phyloP scores from a whole-genome alignment of 345 rosid species.

The Heritiera fomes region DNA sequence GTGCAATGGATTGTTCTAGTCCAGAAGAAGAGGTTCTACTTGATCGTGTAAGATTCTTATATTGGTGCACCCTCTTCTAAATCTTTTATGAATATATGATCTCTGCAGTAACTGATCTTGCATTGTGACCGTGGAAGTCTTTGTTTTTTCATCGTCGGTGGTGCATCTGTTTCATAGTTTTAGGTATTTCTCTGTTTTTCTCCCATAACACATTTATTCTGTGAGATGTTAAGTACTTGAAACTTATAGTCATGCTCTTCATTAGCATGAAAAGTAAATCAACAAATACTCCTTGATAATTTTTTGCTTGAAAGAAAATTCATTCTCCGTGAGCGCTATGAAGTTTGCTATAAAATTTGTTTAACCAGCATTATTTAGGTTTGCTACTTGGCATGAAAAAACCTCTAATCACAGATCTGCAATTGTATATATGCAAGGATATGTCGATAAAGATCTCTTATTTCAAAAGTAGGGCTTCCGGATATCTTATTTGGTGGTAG shows the following conservation, averaged over 20 bases:
- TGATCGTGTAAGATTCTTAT: conserved; percentile 69
- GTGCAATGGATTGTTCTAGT: conserved; percentile 78
- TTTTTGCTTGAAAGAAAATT: background rate
- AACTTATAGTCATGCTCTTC: background rate
- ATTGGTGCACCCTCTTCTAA: background rate
- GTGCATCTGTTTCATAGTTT: background rate
- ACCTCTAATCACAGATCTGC: background rate
- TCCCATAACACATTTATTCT: too few relatives aligned
- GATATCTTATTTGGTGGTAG: background rate
- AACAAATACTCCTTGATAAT: background rate
- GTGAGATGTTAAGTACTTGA: background rate
- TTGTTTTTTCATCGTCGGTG: background rate
- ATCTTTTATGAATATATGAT: background rate
- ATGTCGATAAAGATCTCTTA: background rate
- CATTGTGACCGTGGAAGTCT: background rate
- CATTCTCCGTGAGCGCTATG: background rate
- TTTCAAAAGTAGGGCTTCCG: background rate
- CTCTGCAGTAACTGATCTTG: background rate
- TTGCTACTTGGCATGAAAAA: background rate
- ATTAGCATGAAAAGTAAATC: background rate
- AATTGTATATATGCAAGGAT: background rate
- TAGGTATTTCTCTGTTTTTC: too few relatives aligned
- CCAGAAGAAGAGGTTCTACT: conserved; percentile 88
- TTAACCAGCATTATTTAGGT: too few relatives aligned
- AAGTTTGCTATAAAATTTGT: too few relatives aligned